Base-by-base conservation (phyloP, 2,329 filamentous ascomycete genomes). In the Epicoccum sorghinum region DNA sequence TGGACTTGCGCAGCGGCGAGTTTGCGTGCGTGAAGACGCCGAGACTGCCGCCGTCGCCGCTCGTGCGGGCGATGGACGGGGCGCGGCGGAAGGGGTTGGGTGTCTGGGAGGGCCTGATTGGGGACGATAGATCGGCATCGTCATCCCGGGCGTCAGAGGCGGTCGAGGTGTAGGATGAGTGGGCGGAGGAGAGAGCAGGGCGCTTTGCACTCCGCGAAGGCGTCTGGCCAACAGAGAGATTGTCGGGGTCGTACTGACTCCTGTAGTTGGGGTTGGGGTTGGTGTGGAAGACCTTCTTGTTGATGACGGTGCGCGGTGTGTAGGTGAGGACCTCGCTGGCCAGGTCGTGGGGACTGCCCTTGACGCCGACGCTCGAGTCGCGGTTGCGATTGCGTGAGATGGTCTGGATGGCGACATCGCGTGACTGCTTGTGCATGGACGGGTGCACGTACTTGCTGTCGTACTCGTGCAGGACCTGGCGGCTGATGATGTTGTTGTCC, bases 391-490 rank as follows among this genome's bases (percentile, higher is more conserved):
- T 72, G 30, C 64, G 68, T 6, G 73, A 67, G 64, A 66, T 86
- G 54, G 89, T 88, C 73, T 98, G 93, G 0, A 89, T 95, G 5
- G 86, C 89, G 1, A 93, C 91, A 67, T 89, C 85, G 61, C 87
- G 80, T 61, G 96, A 90, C 4, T 89, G 80, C 7, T 89, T 90
- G 64, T 96, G 90, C n/a, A 96, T 84, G 9, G 88, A 84, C 2
- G 95, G 95, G 68, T 96, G 91, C 1, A 99, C 95, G 69, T 89
- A 97, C 78, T 99, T 99, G 64, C 86, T 90, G 71, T 98, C 91
- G 71, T 99, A 99, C 76, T 99, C 95, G 71, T 92, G 88, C 76
- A 98, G 82, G 4, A 98, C 93, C 75, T 98, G 90, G 65, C 89
- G 91, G 64, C 96, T 91, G 54, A 99, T 89, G 41, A 97, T 83